Evolutionary conservation across 2,329 filamentous ascomycete species (phyloP).

Genomic region (Pseudohalonectria lignicola): DNA sequence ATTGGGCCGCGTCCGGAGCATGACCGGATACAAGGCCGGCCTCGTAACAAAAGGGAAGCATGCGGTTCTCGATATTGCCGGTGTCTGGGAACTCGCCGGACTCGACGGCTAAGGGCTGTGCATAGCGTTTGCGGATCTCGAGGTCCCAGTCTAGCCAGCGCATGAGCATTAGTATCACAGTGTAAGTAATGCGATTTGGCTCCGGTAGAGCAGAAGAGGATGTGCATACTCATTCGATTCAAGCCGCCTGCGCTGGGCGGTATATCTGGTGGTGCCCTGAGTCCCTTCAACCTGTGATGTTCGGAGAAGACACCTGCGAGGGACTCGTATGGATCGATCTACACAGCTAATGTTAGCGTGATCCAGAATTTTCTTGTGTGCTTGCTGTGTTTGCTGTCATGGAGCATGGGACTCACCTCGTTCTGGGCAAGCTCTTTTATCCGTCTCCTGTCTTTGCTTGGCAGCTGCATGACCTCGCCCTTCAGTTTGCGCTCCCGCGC

Average conservation of each 20-base stretch:
- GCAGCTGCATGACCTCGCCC: constrained; percentile 60
- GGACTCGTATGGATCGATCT: constrained; percentile 45
- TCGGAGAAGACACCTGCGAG: constrained; percentile 42
- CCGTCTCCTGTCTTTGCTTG: constrained; percentile 52
- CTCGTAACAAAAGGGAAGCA: constrained; percentile 60
- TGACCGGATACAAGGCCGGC: constrained; percentile 50
- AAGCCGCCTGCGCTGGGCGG: constrained; percentile 61
- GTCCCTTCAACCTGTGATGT: constrained; percentile 30
- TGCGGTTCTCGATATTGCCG: constrained; percentile 50
- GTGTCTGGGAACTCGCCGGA: constrained; percentile 60
- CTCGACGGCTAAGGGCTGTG: constrained; percentile 53
- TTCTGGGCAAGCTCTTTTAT: constrained; percentile 55
- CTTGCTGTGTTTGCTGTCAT: background rate
- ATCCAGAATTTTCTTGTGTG: background rate
- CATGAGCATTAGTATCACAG: no score
- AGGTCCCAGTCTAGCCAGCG: constrained; percentile 57
- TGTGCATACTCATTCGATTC: constrained; percentile 64
- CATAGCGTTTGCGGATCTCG: constrained; percentile 56
- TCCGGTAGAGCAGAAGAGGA: background rate
- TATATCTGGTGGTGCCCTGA: constrained; percentile 46
- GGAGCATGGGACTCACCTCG: constrained; percentile 41
- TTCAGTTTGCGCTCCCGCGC: constrained; percentile 55
- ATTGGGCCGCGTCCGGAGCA: constrained; percentile 46
- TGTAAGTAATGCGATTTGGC: no score
- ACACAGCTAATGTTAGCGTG: constrained; percentile 4